phyloP scores from a whole-genome alignment of 495 filamentous ascomycete species.

The Lindgomyces ingoldianus region DNA sequence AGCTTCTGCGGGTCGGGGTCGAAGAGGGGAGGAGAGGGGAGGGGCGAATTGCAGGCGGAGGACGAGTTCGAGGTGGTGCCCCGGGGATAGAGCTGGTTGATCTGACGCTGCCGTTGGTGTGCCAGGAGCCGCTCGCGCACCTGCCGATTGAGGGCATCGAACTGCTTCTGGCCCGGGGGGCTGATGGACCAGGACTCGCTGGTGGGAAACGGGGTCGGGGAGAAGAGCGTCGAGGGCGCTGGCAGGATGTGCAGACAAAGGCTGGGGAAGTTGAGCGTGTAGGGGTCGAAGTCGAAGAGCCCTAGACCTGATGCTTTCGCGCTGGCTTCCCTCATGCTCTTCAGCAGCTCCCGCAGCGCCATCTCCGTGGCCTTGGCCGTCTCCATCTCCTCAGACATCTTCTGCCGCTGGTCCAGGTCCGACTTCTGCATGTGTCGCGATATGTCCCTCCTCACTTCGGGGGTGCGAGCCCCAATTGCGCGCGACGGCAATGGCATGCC shows the following conservation, averaged over 20 bases:
- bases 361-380: conserved; percentile 78
- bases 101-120: conserved; percentile 47
- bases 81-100: conserved; percentile 56
- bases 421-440: conserved; percentile 55
- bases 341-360: conserved; percentile 76
- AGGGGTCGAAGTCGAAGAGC: conserved; percentile 78
- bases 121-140: conserved; percentile 52
- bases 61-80: conserved; percentile 10
- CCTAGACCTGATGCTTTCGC: conserved; percentile 20
- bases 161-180: conserved; percentile 69
- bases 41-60: conserved; percentile 25
- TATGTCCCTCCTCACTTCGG: conserved; percentile 46
- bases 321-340: conserved; percentile 74
- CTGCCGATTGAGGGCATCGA: conserved; percentile 65
- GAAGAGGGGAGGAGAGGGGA: conserved; percentile 34
- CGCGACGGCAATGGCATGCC: conserved; percentile 68
- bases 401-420: conserved; percentile 59
- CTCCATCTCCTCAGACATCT: conserved; percentile 64
- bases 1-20: conserved; percentile 56
- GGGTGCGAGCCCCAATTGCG: conserved; percentile 44
- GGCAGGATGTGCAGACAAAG: conserved; percentile 78
- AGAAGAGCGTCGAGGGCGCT: conserved; percentile 73
- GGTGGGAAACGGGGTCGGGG: conserved; percentile 66
- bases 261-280: conserved; percentile 76
- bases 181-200: conserved; percentile 71